Base-by-base conservation (phyloP, 2,329 filamentous ascomycete species). In the Pleoardoris graminearum region DNA sequence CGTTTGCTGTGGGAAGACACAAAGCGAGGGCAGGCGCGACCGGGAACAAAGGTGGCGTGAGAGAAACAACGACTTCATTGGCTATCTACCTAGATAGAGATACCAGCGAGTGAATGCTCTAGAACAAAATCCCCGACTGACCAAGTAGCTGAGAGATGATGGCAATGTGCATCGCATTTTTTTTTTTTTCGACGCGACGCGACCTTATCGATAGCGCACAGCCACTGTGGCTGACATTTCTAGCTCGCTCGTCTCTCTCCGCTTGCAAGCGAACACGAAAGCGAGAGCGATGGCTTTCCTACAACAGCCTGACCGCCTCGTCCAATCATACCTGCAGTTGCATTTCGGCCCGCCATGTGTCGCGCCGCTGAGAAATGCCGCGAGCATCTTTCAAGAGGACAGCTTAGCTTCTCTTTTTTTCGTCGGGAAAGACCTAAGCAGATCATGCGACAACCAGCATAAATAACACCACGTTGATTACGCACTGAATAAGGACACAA, bases 21-120 rank as follows among this genome's bases (percentile, higher is more conserved):
- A 30, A 32, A 36, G 51, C 25, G 39, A 53, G 14, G 36, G 45
- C 27, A 47, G 19, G 39, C 37, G 32, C 39, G 51, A 33, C 21
- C 33, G 51, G 25, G 39, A 30, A 32, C 2, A 49, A 35, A 45
- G n/a, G 25, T 48, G 47, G 38, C 41, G 27, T 44, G 41, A 33
- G 22, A 42, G 51, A 37, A 48, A 50, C 47, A 54, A 46, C 25
- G 41, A 46, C 37, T 54, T 54, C 51, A 54, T 54, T 54, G 47
- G 47, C 42, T 54, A 50, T 47, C 37, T 50, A 50, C 39, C 36
- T 39, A 38, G 22, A 29, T 41, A 38, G 33, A 47, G 22, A 17
- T 41, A 38, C 41, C 35, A 42, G 45, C 25, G 38, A 39, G 43
- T 17, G 21, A 35, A 27, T 25, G 21, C 19, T 14, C 21, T 35